Evolutionary conservation across 2,329 filamentous ascomycete genomes (phyloP).

Genomic region (Beauveria pseudobassiana): DNA sequence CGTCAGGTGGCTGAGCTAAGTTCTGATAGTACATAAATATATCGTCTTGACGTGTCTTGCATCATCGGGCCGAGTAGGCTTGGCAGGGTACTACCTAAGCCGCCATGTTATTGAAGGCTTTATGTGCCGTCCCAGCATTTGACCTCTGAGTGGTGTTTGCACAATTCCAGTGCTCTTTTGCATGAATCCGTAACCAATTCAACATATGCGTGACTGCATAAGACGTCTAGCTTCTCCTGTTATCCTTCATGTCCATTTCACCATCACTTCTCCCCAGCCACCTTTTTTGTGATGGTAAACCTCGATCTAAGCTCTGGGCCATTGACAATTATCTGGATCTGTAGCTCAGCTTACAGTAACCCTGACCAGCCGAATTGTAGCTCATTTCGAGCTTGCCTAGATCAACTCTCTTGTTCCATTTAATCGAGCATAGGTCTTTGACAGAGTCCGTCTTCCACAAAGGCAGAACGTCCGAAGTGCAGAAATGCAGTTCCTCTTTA

Average conservation of each 20-base stretch:
- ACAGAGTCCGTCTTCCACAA: fast-evolving
- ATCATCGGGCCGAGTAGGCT: too few relatives aligned
- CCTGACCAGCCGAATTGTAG: conserved; percentile 11
- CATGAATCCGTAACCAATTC: too few relatives aligned
- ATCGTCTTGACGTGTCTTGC: too few relatives aligned
- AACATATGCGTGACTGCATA: too few relatives aligned
- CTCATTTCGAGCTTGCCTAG: conserved; percentile 9
- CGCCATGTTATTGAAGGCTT: too few relatives aligned
- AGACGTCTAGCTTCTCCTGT: too few relatives aligned
- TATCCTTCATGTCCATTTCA: not conserved
- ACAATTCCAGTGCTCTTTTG: too few relatives aligned
- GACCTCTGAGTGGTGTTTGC: too few relatives aligned
- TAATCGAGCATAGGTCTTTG: conserved; percentile 14
- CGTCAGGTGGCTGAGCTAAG: too few relatives aligned
- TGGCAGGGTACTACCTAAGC: too few relatives aligned
- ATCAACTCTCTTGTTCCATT: conserved; percentile 13
- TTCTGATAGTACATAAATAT: too few relatives aligned
- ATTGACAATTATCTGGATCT: conserved; percentile 16
- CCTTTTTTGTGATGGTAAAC: conserved; percentile 11
- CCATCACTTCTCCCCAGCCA: conserved; percentile 15
- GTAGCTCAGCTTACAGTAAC: not conserved
- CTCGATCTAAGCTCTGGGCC: conserved; percentile 18
- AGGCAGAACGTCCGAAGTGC: not conserved
- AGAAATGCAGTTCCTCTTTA: conserved; percentile 9
- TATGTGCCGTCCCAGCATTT: too few relatives aligned